phyloP scores from a whole-genome alignment of 2,329 filamentous ascomycete species.

The Drechmeria coniospora region DNA sequence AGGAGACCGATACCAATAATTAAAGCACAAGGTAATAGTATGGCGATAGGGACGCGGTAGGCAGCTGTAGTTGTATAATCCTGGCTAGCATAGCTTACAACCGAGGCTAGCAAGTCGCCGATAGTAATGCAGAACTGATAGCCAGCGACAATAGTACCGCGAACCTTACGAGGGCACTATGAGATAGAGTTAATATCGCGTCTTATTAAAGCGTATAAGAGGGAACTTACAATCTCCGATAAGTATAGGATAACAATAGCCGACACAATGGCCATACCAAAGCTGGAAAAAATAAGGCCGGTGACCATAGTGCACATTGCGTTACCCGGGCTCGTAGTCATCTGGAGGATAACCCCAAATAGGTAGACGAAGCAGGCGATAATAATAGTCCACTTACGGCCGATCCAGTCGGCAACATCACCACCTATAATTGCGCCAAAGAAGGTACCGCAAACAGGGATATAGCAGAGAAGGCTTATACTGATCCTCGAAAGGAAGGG shows the following conservation, averaged over 20 bases:
- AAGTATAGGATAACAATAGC: constrained; percentile 76
- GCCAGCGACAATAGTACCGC: constrained; percentile 63
- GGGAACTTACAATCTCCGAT: constrained; percentile 54
- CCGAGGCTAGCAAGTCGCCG: constrained; percentile 59
- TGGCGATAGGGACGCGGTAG: constrained; percentile 66
- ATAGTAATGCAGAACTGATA: constrained; percentile 78
- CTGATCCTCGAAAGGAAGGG: constrained; percentile 22
- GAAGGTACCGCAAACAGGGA: constrained; percentile 66
- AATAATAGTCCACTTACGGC: constrained; percentile 58
- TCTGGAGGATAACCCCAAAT: constrained; percentile 53
- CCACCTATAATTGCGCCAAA: constrained; percentile 64
- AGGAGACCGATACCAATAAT: constrained; percentile 59
- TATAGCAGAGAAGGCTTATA: constrained; percentile 51
- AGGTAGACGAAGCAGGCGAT: constrained; percentile 57
- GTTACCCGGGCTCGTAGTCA: constrained; percentile 28
- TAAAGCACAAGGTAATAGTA: constrained; percentile 70
- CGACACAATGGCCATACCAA: constrained; percentile 69
- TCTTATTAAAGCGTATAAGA: too few relatives aligned
- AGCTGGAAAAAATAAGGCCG: constrained; percentile 59
- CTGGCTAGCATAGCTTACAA: constrained; percentile 58
- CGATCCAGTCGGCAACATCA: constrained; percentile 61
- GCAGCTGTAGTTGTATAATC: constrained; percentile 44
- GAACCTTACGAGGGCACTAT: constrained; percentile 48
- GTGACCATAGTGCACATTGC: constrained; percentile 49
- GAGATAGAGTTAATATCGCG: constrained; percentile 2